Percentiles rank a stretch among this genome's conserved stretches.
These are phyloP conservation scores for Hanseniaspora clermontiae DNA, from an alignment of 805 yeast genomes.

Conservation along the genomic window DNA sequence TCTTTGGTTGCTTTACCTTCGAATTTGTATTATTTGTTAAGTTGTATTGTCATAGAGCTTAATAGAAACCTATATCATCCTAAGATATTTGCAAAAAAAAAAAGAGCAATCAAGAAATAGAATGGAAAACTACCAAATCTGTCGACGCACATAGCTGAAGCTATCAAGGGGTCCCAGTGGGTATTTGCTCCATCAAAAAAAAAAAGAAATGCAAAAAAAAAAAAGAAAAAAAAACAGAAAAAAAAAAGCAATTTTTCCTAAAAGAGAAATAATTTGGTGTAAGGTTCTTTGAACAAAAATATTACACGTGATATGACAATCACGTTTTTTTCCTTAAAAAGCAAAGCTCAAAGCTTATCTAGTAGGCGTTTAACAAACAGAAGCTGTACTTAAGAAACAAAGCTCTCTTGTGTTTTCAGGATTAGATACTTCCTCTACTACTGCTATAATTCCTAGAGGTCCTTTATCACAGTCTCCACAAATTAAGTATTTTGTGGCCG, in stretches of 20 bases:
- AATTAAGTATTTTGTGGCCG: slow-evolving; percentile 42
- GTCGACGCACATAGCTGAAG: not conserved
- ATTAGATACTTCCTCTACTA: slow-evolving; percentile 21
- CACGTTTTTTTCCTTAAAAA: not conserved
- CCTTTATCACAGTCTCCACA: slow-evolving; percentile 74
- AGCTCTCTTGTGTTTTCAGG: not conserved
- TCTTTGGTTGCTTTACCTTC: not conserved
- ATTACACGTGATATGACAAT: not conserved
- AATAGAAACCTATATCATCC: too few species aligned
- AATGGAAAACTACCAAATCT: not conserved
- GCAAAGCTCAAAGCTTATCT: not conserved
- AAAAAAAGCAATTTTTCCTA: not conserved
- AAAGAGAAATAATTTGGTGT: not conserved
- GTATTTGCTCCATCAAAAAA: not conserved
- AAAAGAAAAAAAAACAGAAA: not conserved
- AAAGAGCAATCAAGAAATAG: not conserved
- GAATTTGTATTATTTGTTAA: too few species aligned
- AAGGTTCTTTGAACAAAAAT: not conserved
- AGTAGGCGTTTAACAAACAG: not conserved
- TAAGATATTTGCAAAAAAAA: not conserved
- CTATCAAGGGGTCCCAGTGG: not conserved
- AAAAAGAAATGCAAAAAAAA: not conserved
- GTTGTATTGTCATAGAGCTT: too few species aligned
- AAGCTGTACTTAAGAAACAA: slow-evolving; percentile 2
- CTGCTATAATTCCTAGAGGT: slow-evolving; percentile 53